Conservation (phyloP, 1,284 basidiomycete species). For the Coriolopsis trogii region DNA sequence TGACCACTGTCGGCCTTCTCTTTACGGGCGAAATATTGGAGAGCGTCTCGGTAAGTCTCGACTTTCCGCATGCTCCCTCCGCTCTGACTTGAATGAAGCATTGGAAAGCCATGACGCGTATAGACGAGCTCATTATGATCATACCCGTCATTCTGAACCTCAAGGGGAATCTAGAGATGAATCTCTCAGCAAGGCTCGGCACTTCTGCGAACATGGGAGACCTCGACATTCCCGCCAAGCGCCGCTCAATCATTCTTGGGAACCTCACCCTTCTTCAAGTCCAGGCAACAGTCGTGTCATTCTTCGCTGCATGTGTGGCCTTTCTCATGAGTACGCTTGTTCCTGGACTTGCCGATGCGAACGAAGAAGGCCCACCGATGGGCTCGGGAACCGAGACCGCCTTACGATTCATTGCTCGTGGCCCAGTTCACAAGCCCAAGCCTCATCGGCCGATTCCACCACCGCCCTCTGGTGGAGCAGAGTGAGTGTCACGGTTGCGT, state of each 20-base stretch:
- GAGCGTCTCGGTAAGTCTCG: conserved; percentile 72
- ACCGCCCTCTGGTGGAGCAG: conserved; percentile 45
- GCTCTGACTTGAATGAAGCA: conserved; percentile 44
- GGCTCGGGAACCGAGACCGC: background rate
- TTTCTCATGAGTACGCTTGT: conserved; percentile 65
- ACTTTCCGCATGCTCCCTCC: background rate
- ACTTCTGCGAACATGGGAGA: conserved; percentile 87
- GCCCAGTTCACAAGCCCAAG: conserved; percentile 20
- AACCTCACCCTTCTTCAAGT: conserved; percentile 91
- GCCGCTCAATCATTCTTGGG: conserved; percentile 75
- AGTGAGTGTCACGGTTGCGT: conserved; percentile 45
- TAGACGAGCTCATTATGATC: conserved; percentile 97
- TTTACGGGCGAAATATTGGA: conserved; percentile 91
- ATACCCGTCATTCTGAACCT: conserved; percentile 95
- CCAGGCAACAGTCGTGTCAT: conserved; percentile 90
- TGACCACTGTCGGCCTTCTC: conserved; percentile 74
- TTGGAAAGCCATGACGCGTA: conserved; percentile 88
- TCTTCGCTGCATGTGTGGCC: conserved; percentile 81
- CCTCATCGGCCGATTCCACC: conserved; percentile 15
- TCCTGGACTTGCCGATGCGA: conserved; percentile 12
- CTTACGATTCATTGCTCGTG: conserved; percentile 4
- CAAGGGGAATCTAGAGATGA: conserved; percentile 97
- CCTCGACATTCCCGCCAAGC: conserved; percentile 72
- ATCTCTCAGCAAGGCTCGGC: conserved; percentile 77
- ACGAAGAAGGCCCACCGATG: background rate